phyloP scores from a whole-genome alignment of 805 yeast species.

The Teunomyces barrocoloradensis region DNA sequence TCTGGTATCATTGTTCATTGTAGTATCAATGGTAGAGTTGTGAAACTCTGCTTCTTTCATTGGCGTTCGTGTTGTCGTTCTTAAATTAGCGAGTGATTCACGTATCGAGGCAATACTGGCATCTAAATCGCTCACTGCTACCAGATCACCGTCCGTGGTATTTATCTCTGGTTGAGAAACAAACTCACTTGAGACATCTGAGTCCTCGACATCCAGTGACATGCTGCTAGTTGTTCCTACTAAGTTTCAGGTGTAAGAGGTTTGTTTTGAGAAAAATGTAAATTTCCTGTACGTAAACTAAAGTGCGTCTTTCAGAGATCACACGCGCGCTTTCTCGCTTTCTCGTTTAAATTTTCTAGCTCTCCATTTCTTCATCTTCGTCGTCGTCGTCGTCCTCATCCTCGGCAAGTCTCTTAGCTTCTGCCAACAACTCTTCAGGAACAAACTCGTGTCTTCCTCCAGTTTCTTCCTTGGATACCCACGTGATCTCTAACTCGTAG shows the following conservation, averaged over 20 bases:
- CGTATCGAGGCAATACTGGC: slow-evolving; percentile 13
- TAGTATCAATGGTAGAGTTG: slow-evolving; percentile 12
- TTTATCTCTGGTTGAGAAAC: background rate
- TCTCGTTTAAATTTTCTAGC: background rate
- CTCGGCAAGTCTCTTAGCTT: slow-evolving; percentile 81
- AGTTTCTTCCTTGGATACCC: slow-evolving; percentile 79
- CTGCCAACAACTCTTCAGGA: slow-evolving; percentile 74
- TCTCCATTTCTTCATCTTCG: slow-evolving; percentile 48
- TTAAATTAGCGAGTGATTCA: slow-evolving; percentile 10
- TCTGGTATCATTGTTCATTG: slow-evolving; percentile 20
- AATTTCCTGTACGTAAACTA: slow-evolving; percentile 1
- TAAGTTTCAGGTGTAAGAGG: background rate
- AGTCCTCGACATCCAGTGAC: background rate
- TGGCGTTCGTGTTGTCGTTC: background rate
- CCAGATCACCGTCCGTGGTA: background rate
- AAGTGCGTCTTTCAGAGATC: background rate
- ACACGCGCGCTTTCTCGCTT: no score
- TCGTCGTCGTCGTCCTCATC: slow-evolving; percentile 81
- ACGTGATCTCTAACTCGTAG: slow-evolving; percentile 89
- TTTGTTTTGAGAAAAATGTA: slow-evolving; percentile 3
- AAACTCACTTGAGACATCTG: slow-evolving; percentile 1
- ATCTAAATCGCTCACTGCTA: slow-evolving; percentile 8
- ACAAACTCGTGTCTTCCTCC: slow-evolving; percentile 76
- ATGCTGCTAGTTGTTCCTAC: background rate
- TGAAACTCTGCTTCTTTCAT: slow-evolving; percentile 5